Conservation (phyloP, 73 alveolate genomes). For the Tetrahymena malaccensis region DNA sequence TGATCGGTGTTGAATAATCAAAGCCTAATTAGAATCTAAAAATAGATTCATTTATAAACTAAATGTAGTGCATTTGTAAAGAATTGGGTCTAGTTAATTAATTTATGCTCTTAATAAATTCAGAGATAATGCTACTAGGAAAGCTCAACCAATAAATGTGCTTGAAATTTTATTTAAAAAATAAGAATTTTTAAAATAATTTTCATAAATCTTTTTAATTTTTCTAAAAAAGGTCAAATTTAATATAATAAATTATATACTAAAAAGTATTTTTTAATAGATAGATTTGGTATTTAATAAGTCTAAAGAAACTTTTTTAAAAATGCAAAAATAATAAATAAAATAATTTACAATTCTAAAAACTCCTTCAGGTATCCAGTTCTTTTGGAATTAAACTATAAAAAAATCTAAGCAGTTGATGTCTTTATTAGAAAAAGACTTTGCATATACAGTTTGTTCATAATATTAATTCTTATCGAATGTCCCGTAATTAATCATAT, state of each 20-base stretch:
- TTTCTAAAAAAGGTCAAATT: background rate
- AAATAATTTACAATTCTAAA: background rate
- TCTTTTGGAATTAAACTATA: background rate
- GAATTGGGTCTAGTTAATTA: background rate
- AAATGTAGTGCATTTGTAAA: background rate
- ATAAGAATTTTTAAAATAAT: background rate
- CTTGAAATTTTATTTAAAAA: background rate
- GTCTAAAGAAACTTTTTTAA: no score
- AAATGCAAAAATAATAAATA: background rate
- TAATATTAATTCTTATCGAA: background rate
- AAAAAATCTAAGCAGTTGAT: background rate
- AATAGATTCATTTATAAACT: background rate
- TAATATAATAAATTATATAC: no score
- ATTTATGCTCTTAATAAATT: background rate
- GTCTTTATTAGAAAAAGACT: background rate
- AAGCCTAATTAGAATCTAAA: background rate
- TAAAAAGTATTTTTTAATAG: no score
- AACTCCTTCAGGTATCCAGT: background rate
- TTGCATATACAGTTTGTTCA: background rate
- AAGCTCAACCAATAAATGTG: background rate
- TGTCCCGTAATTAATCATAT: background rate
- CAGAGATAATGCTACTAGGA: background rate
- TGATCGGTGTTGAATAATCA: background rate
- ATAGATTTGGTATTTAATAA: no score
- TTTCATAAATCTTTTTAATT: no score